A percentile compares a stretch with the other conserved stretches of the same genome.
Conservation (phyloP, 768 basidiomycete species). For the Termitomyces sp. region DNA sequence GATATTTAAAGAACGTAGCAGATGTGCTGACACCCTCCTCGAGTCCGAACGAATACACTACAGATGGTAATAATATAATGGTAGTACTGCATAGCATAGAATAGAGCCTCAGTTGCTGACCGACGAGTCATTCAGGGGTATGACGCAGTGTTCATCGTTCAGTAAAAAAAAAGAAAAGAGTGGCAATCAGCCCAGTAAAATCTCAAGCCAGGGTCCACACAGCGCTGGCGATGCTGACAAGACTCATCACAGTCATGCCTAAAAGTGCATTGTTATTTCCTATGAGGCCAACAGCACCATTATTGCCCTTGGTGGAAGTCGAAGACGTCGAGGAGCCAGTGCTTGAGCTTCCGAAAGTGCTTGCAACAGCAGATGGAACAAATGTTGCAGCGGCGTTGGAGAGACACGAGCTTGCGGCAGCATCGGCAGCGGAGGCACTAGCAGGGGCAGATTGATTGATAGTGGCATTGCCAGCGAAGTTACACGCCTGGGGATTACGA, state of each 20-base stretch:
- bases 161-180: not conserved
- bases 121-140: not conserved
- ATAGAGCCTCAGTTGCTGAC: conserved; percentile 8
- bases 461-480: conserved; percentile 83
- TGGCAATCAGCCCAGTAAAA: not conserved
- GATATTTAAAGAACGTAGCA: conserved; percentile 13
- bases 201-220: conserved; percentile 39
- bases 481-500: conserved; percentile 61
- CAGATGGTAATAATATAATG: conserved; percentile 12
- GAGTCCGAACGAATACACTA: conserved; percentile 16
- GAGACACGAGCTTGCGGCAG: conserved; percentile 66
- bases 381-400: conserved; percentile 61
- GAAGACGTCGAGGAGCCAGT: conserved; percentile 18
- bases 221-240: conserved; percentile 38
- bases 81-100: conserved; percentile 9
- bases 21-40: conserved; percentile 9
- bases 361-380: conserved; percentile 49
- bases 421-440: conserved; percentile 41
- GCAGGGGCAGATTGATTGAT: conserved; percentile 58
- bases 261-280: conserved; percentile 31
- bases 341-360: conserved; percentile 19
- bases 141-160: not conserved
- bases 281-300: conserved; percentile 19
- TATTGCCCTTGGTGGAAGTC: conserved; percentile 14
- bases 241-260: conserved; percentile 32